Conservation (phyloP, 116 monocot species). For the Trichopus zeylanicus region DNA sequence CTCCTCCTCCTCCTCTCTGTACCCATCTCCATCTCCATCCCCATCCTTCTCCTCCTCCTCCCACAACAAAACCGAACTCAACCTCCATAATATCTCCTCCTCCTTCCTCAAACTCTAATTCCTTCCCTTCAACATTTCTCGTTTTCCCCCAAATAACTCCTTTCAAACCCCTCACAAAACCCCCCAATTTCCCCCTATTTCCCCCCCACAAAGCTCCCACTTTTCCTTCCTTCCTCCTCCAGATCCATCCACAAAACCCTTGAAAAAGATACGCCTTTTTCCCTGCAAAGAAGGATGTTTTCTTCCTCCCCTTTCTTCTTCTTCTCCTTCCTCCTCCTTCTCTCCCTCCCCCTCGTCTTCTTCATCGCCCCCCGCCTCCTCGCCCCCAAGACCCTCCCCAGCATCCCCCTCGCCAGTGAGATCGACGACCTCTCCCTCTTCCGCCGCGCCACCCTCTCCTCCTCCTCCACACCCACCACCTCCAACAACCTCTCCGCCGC, state of each 20-base stretch:
- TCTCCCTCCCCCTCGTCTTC: conserved; percentile 51
- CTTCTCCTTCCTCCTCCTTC: conserved; percentile 21
- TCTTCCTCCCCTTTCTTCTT: conserved; percentile 5
- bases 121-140: no score
- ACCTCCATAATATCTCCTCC: no score
- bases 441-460: conserved; percentile 73
- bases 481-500: conserved; percentile 9
- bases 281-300: not conserved
- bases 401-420: conserved; percentile 69
- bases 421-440: conserved; percentile 86
- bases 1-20: no score
- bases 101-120: no score
- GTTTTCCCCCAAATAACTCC: no score
- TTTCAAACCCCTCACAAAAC: no score
- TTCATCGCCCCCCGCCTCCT: conserved; percentile 55
- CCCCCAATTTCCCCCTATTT: no score
- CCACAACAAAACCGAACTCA: no score
- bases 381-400: conserved; percentile 60
- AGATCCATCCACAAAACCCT: not conserved
- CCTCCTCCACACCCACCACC: not conserved
- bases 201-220: no score
- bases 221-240: no score
- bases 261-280: not conserved
- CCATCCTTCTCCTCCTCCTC: no score
- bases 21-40: no score